Base-by-base conservation (phyloP, 208 protist species). In the Acanthamoeba comandoni region DNA sequence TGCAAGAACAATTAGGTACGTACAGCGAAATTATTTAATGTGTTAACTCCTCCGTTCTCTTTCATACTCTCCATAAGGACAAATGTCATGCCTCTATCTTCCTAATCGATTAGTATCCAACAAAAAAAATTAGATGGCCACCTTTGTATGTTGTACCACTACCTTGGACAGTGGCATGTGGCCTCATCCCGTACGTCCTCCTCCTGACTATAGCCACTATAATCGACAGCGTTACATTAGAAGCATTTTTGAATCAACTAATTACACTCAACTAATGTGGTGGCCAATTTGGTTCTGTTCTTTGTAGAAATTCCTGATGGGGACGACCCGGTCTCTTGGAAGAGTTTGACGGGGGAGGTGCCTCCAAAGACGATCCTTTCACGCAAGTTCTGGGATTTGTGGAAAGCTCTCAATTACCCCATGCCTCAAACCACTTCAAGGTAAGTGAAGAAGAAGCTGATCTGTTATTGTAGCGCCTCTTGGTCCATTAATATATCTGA, bases 91-190 rank as follows among this genome's bases (percentile, higher is more conserved):
- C 15, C 55, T 60, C 15, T 17, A 60, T 0, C 69, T 22, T 22
- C 65, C 65, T 17, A 12, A 60, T n/a, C n/a, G n/a, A n/a, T n/a
- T n/a, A n/a, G n/a, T n/a, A n/a, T n/a, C n/a, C n/a, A n/a, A n/a
- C n/a, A n/a, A n/a, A n/a, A n/a, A n/a, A n/a, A n/a, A n/a, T 13
- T 53, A 84, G 73, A 84, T 12, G 73, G 73, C 17, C 19, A 48
- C 26, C 51, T 84, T 5, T 48, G 52, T 17, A 24, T 84, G 17
- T 17, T 84, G 9, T 84, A 84, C 49, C 73, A 84, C 73, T 84
- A 84, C 73, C 57, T 13, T 48, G 73, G 62, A 48, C 52, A 84
- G 51, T 84, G 73, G 73, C 73, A 84, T 19, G 73, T 84, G 15
- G 73, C 73, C 11, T 64, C 73, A 7, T 9, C 73, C 35, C 15